Percentiles rank a stretch among this genome's conserved stretches.
Evolutionary conservation across 2,329 filamentous ascomycete genomes (phyloP).

Genomic region (Aspergillus caelatus): DNA sequence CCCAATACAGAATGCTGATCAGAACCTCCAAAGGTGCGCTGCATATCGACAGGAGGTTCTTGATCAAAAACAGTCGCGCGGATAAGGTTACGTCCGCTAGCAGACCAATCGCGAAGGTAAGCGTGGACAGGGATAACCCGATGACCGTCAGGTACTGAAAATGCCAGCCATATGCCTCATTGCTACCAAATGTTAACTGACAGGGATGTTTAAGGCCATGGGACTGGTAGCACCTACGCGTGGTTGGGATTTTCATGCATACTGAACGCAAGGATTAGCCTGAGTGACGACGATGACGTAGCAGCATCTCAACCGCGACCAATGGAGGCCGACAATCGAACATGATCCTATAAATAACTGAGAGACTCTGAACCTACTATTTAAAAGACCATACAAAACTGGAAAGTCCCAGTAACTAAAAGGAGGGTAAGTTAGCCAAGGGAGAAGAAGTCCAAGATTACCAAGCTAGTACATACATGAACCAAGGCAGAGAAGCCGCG

Average conservation of each 20-base stretch:
- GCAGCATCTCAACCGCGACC: background rate
- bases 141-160: conserved; percentile 68
- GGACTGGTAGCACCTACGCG: conserved; percentile 35
- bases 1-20: conserved; percentile 65
- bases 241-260: conserved; percentile 47
- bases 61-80: conserved; percentile 55
- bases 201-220: background rate
- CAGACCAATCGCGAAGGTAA: conserved; percentile 58
- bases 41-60: conserved; percentile 61
- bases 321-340: background rate
- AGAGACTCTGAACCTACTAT: conserved; percentile 36
- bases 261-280: conserved; percentile 26
- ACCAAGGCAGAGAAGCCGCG: conserved; percentile 45
- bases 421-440: conserved; percentile 21
- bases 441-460: conserved; percentile 5
- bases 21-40: conserved; percentile 63
- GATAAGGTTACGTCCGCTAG: conserved; percentile 60
- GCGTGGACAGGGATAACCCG: conserved; percentile 58
- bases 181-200: conserved; percentile 40
- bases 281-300: background rate
- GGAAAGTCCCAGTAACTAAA: conserved; percentile 41
- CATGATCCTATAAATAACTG: background rate
- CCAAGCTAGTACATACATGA: conserved; percentile 45
- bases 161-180: conserved; percentile 66
- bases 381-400: conserved; percentile 50